Evolutionary conservation across 805 yeast species (phyloP).

Genomic region (Kazachstania viticola): DNA sequence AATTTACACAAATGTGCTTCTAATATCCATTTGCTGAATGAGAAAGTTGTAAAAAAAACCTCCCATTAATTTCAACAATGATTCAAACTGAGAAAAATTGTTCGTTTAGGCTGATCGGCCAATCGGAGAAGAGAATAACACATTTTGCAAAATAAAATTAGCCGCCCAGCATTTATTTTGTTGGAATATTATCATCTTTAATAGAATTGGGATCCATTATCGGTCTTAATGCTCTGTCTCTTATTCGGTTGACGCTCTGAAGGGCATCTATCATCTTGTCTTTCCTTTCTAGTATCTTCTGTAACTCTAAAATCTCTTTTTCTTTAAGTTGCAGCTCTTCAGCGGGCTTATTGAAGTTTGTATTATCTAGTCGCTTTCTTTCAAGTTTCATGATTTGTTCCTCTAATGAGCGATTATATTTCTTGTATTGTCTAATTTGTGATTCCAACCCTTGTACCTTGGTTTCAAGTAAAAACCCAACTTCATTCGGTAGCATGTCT

Average conservation of each 20-base stretch:
- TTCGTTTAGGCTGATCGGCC: too few relatives aligned
- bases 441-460: constrained; percentile 20
- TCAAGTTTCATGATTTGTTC: constrained; percentile 3
- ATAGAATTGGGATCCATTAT: too few relatives aligned
- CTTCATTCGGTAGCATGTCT: constrained; percentile 42
- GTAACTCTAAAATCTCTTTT: constrained; percentile 51
- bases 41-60: too few relatives aligned
- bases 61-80: too few relatives aligned
- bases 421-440: constrained; percentile 23
- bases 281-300: constrained; percentile 53
- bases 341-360: background rate
- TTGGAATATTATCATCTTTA: too few relatives aligned
- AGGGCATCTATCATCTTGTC: constrained; percentile 70
- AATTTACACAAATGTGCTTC: too few relatives aligned
- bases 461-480: constrained; percentile 25
- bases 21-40: too few relatives aligned
- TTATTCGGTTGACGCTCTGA: constrained; percentile 49
- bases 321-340: too few relatives aligned
- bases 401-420: constrained; percentile 14
- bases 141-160: too few relatives aligned
- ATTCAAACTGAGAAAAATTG: too few relatives aligned
- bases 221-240: constrained; percentile 29
- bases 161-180: too few relatives aligned
- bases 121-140: too few relatives aligned
- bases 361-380: constrained; percentile 1